Percentiles rank a stretch among this genome's conserved stretches.
Evolutionary conservation across 1,284 basidiomycete species (phyloP).

Genomic region (Ceratorhiza oryzae-sativae): DNA sequence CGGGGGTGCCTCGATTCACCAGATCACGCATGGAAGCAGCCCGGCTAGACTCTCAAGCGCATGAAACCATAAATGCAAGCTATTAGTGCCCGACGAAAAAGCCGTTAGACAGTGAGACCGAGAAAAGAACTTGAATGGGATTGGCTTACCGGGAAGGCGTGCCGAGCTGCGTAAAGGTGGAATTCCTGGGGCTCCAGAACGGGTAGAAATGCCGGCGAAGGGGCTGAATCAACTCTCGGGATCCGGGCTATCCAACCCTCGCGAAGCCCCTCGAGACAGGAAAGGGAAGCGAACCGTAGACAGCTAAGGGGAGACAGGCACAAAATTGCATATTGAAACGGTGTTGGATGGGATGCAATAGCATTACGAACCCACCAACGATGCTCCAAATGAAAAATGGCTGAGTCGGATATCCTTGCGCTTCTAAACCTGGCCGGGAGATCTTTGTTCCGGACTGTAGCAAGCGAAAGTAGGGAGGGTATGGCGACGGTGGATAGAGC

Average conservation of each 20-base stretch:
- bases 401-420: not conserved
- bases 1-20: not conserved
- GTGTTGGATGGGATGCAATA: not conserved
- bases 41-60: not conserved
- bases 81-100: not conserved
- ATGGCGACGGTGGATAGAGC: not conserved
- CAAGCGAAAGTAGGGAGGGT: not conserved
- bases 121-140: conserved; percentile 5
- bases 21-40: conserved; percentile 1
- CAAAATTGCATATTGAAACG: not conserved
- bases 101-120: conserved; percentile 4
- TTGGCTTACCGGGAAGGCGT: conserved; percentile 22
- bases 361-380: conserved; percentile 1
- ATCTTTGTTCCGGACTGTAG: conserved; percentile 2
- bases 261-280: conserved; percentile 4
- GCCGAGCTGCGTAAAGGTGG: conserved; percentile 5
- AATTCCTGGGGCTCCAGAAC: not conserved
- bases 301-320: not conserved
- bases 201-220: conserved; percentile 12
- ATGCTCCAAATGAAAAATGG: conserved; percentile 16
- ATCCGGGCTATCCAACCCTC: not conserved
- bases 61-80: not conserved
- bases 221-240: not conserved
- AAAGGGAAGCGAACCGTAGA: not conserved
- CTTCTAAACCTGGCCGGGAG: conserved; percentile 3